Percentiles rank a stretch among this genome's conserved stretches.
These are phyloP conservation scores for Nakaseomyces uthaithaninus DNA, from an alignment of 1,139 yeast genomes.

Conservation along the genomic window DNA sequence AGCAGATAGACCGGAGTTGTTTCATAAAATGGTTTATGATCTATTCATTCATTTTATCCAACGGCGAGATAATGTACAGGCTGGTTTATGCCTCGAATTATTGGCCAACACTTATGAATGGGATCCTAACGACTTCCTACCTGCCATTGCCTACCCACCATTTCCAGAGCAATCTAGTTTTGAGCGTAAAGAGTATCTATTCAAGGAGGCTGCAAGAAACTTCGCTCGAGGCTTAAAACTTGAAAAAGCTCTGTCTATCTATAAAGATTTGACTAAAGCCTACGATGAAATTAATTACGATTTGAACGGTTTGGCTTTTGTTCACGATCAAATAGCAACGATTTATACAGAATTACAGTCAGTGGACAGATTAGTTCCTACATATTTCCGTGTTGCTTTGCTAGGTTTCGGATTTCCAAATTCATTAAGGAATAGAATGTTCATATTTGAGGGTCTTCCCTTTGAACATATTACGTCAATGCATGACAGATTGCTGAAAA, in stretches of 20 bases:
- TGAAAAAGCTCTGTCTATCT: conserved; percentile 70
- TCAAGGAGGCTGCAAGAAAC: conserved; percentile 62
- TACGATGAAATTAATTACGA: conserved; percentile 70
- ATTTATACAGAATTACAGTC: conserved; percentile 62
- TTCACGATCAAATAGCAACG: conserved; percentile 60
- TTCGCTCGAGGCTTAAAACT: conserved; percentile 65
- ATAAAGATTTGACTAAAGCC: conserved; percentile 68
- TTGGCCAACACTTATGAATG: conserved; percentile 72
- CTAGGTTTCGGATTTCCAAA: conserved; percentile 82
- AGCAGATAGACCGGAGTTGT: conserved; percentile 72
- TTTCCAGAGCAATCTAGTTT: conserved; percentile 75
- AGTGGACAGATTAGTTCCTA: conserved; percentile 66
- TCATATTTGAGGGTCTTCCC: conserved; percentile 78
- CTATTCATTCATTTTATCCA: conserved; percentile 59
- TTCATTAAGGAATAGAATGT: conserved; percentile 65
- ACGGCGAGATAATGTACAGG: conserved; percentile 65
- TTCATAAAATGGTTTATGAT: conserved; percentile 68
- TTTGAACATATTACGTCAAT: conserved; percentile 83
- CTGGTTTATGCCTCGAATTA: conserved; percentile 72
- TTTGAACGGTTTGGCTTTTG: conserved; percentile 65
- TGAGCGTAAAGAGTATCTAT: conserved; percentile 69
- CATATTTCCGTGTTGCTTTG: conserved; percentile 72
- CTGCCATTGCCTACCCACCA: conserved; percentile 55
- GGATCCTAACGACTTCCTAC: conserved; percentile 53
- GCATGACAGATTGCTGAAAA: conserved; percentile 63